Evolutionary conservation across 257 asterid species (phyloP), one percentile per base, ranked within the genome.

Genomic region (Solanum lycopersicoides): DNA sequence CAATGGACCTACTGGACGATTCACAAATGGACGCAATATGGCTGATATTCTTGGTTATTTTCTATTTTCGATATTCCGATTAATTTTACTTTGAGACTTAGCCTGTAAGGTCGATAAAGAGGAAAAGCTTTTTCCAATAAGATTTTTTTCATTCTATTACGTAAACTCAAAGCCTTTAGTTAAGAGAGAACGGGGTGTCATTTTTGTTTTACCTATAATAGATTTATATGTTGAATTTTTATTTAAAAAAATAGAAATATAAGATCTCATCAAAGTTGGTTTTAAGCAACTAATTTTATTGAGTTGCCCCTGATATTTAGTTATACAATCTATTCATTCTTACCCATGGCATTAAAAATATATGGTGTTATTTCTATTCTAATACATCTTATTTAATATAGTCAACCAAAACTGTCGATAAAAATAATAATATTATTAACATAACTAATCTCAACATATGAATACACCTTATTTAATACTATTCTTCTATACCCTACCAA

Each of bases 31-130:
- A 18, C 63, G 59, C 4, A 86, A 68, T 34, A 10, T 88, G 9
- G 87, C 77, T 12, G 91, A 89, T 45, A 28, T 85, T 6, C 32
- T 77, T 45, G 89, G 91, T 53, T 11, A 18, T 18, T 18, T 53
- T 53, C 63, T 53, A 53, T 53, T 53, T 53, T 53, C 0, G 4
- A 53, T 53, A 53, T 16, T 16, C 9, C 23, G 9, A 53, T 53
- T 16, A 53, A 53, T 53, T 45, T 53, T 53, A 16, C 21, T 50
- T 50, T 6, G 3, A 50, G 2, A 5, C 23, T 50, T 28, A 28
- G 30, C 30, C 30, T 50, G 60, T 15, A 50, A 50, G 60, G 9
- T 50, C 23, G 3, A 50, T 50, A 15, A 50, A 50, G 15, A 9
- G 15, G 60, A 2, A 53, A 53, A 50, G 21, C 60, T 50, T 50